These are phyloP conservation scores for Clavaria fumosa DNA, from an alignment of 768 basidiomycete species.

Conservation along the genomic window DNA sequence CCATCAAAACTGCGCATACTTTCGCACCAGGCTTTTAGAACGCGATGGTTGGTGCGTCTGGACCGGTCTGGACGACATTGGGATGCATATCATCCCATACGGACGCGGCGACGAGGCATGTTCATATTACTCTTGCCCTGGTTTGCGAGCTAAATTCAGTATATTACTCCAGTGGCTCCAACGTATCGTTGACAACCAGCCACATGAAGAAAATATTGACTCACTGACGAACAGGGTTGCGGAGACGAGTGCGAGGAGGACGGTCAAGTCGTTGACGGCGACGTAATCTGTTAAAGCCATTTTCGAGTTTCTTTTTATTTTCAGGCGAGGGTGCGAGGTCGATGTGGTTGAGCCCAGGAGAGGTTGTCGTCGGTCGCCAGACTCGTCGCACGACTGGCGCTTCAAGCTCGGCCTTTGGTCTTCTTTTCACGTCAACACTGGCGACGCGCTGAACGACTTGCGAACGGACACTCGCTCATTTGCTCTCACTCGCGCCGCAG, in stretches of 20 bases:
- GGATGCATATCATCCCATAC: slow-evolving; percentile 56
- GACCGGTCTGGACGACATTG: slow-evolving; percentile 9
- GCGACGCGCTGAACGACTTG: too few species aligned
- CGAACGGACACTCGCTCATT: too few species aligned
- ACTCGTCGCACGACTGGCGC: neutral
- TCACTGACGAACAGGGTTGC: slow-evolving; percentile 61
- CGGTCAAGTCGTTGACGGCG: slow-evolving; percentile 65
- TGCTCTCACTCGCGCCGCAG: too few species aligned
- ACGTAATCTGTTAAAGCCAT: slow-evolving; percentile 36
- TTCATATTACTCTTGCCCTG: slow-evolving; percentile 76
- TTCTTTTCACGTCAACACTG: too few species aligned
- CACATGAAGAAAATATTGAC: too few species aligned
- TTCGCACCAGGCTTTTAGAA: too few species aligned
- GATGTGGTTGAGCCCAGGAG: slow-evolving; percentile 10
- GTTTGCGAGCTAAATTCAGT: slow-evolving; percentile 81
- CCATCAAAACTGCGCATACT: too few species aligned
- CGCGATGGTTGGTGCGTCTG: slow-evolving; percentile 51
- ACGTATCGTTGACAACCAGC: slow-evolving; percentile 63
- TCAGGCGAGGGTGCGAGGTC: too few species aligned
- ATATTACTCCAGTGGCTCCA: slow-evolving; percentile 82
- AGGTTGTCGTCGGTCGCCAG: neutral
- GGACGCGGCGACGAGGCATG: slow-evolving; percentile 76
- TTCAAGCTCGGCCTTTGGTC: too few species aligned
- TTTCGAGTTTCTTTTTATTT: too few species aligned
- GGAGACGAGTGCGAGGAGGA: slow-evolving; percentile 59